Evolutionary conservation across 768 basidiomycete genomes (phyloP), one percentile per base, ranked within the genome.

Genomic region (Kondoa malvinella): DNA sequence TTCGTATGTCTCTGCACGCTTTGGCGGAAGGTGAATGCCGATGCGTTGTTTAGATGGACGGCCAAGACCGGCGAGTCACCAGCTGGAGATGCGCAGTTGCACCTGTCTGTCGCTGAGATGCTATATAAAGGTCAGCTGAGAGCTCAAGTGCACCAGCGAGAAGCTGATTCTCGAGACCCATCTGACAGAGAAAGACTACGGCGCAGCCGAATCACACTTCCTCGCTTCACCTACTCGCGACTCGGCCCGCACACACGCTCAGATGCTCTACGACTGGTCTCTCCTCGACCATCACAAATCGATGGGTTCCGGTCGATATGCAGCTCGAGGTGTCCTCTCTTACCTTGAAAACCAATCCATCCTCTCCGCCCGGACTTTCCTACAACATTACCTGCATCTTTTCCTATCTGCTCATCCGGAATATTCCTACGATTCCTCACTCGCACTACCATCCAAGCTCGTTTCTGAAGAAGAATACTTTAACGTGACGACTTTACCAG

Each of bases 341-440:
- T 67, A 40, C 59, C n/a, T 67, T 4, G 72, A 74, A 70, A 88
- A 90, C 65, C 89, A 89, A 17, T 91, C 91, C 71, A 86, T 99
- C 74, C 83, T 90, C n/a, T 88, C 88, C 2, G 89, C 94, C 2
- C 84, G 85, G n/a, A 84, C 87, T n/a, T 95, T 96, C 81, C 85
- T 94, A 75, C 80, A 82, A n/a, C 83, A 85, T 62, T 90, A 87
- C 76, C 81, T 86, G 61, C 81, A 85, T 63, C 82, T 83, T 67
- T 78, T 88, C 3, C 80, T 86, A 59, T 74, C 80, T 25, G 77
- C 80, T 21, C 76, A 82, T 66, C 79, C 81, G 14, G 78, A 56
- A 80, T 61, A 76, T 81, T 70, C 77, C 67, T 74, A 50, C 40
- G 40, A 50, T 50, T 50, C 40, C 40, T 50, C 40, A 50, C 8